A percentile compares a stretch with the other conserved stretches of the same genome.
These are phyloP conservation scores for Penicillium freii DNA, from an alignment of 2,329 filamentous ascomycete genomes.

Conservation along the genomic window DNA sequence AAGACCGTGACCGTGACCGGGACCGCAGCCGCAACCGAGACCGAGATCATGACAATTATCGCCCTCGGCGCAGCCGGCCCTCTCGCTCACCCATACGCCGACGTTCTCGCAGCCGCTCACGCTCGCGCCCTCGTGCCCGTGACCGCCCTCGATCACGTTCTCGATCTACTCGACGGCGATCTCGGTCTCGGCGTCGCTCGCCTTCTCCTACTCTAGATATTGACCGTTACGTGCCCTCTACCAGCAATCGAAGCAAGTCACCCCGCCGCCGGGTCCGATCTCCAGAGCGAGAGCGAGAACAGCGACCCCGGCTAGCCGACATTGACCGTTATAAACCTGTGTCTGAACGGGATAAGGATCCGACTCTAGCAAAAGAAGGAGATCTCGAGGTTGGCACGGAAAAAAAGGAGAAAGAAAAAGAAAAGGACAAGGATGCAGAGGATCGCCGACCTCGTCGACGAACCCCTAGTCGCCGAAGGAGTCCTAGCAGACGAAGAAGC, in stretches of 20 bases:
- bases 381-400: neutral
- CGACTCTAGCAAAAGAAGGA: conserved; percentile 22
- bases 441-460: conserved; percentile 21
- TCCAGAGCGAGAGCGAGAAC: conserved; percentile 35
- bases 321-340: conserved; percentile 49
- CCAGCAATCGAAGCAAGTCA: conserved; percentile 42
- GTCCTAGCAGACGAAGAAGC: conserved; percentile 19
- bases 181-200: conserved; percentile 34
- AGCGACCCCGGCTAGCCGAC: conserved; percentile 35
- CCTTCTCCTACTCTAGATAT: conserved; percentile 40
- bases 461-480: conserved; percentile 20
- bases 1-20: conserved; percentile 24
- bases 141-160: conserved; percentile 20
- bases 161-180: conserved; percentile 27
- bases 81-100: conserved; percentile 28
- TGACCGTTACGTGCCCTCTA: conserved; percentile 45
- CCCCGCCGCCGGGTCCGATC: conserved; percentile 41
- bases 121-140: conserved; percentile 14
- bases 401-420: conserved; percentile 17
- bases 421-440: conserved; percentile 25
- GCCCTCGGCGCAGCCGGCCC: conserved; percentile 25
- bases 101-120: conserved; percentile 14
- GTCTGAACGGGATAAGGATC: conserved; percentile 31
- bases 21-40: conserved; percentile 27
- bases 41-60: conserved; percentile 25